Evolutionary conservation across 345 rosid genomes (phyloP).

Genomic region (Melastoma malabathricum): DNA sequence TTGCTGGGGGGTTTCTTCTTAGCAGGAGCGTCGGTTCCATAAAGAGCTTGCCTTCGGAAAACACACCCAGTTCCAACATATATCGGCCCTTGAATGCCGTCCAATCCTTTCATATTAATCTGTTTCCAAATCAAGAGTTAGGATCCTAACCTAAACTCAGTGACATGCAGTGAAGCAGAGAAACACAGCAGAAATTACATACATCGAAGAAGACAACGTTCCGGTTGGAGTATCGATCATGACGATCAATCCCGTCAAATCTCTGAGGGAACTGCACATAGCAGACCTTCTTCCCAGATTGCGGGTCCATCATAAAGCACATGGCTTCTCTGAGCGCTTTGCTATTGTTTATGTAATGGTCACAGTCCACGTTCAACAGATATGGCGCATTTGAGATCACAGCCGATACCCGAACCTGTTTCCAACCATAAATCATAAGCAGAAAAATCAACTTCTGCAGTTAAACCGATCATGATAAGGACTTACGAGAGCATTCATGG

Average conservation of each 20-base stretch:
- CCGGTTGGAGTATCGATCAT: slow-evolving; percentile 88
- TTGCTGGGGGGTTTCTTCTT: slow-evolving; percentile 80
- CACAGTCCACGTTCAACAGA: slow-evolving; percentile 82
- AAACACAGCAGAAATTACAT: slow-evolving; percentile 17
- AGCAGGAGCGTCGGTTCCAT: slow-evolving; percentile 82
- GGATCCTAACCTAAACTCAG: background rate
- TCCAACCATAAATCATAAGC: background rate
- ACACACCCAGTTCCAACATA: slow-evolving; percentile 98
- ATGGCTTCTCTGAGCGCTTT: slow-evolving; percentile 96
- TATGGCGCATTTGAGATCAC: slow-evolving; percentile 95
- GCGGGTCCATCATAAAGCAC: slow-evolving; percentile 99
- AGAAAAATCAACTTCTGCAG: too few relatives aligned
- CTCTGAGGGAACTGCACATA: slow-evolving; percentile 99
- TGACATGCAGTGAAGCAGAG: background rate
- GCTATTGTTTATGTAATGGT: slow-evolving; percentile 92
- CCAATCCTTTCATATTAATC: slow-evolving; percentile 99
- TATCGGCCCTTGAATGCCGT: slow-evolving; percentile 94
- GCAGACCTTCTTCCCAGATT: slow-evolving; percentile 80
- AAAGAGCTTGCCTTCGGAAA: slow-evolving; percentile 87
- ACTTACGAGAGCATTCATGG: slow-evolving; percentile 86
- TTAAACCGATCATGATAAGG: background rate
- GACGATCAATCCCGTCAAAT: slow-evolving; percentile 96
- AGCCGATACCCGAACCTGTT: slow-evolving; percentile 78
- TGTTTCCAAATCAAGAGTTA: slow-evolving; percentile 13
- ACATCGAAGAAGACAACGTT: slow-evolving; percentile 95